Evolutionary conservation across 768 basidiomycete genomes (phyloP), one percentile per base, ranked within the genome.

Genomic region (Peribolospora baueri): DNA sequence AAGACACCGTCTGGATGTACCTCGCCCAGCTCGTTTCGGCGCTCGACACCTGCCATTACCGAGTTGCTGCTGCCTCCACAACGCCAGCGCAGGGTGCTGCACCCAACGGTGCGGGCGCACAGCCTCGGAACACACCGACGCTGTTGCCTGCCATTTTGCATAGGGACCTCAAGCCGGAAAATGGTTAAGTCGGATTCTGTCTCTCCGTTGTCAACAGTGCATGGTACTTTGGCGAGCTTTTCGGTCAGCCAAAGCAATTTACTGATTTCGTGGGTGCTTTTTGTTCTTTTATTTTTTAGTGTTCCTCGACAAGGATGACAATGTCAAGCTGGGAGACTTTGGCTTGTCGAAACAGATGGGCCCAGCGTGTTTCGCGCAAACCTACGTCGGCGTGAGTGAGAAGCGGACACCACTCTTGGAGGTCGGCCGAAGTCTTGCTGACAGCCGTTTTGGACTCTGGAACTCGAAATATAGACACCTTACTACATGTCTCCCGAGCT

Each of bases 401-500:
- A 5, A 5, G 37, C 46, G 50, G 25, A 6, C 36, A 14, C n/a
- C 46, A 53, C 45, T 25, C 42, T 25, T 7, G 37, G 36, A 8
- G 38, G 45, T 25, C 52, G 42, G 25, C 46, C 41, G 41, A 5
- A 49, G 6, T 14, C 47, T 10, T 38, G 38, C 2, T 52, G 7
- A 11, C 13, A 42, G 41, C 11, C 5, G 46, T 51, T 43, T 49
- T 39, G 36, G 25, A 14, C 54, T 60, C 53, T 63, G 48, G 37
- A n/a, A 49, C 11, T n/a, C 41, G 14, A 43, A 42, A 9, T 11
- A n/a, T 62, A 95, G 88, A 98, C 93, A 3, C 93, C 93, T 3
- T 90, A 97, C 66, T 97, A 98, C 71, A 97, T 98, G 93, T 93
- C 88, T 1, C 93, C 93, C 0, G 91, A 98, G 67, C 75, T 97